Evolutionary conservation across 192 early-diverging fungal species (phyloP), one percentile per base, ranked within the genome.

Genomic region (Umbelopsis sp.): DNA sequence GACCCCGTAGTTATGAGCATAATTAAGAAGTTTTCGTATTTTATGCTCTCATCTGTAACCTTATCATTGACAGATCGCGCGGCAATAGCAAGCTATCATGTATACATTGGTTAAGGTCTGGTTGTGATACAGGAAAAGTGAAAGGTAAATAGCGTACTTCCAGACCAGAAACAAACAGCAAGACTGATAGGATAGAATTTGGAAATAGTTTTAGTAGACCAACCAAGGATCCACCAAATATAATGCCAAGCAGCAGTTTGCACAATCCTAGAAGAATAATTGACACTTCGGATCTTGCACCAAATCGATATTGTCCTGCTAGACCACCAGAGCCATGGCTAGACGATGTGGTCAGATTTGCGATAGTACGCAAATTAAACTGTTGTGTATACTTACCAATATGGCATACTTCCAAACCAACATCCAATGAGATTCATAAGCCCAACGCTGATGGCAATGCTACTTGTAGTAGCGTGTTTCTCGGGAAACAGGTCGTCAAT

Each of bases 241-340:
- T 75, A n/a, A 95, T 82, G 32, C 94, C 94, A 7, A 91, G 38
- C 0, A 91, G 45, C n/a, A 97, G 83, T 73, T 96, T 97, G 80
- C 86, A 62, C 2, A 80, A 43, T 24, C 96, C 96, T 21, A 97
- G 83, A 59, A 94, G 56, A 51, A 93, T 84, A 70, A 97, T 84
- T 41, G 91, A 91, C 32, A 92, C 83, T 66, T 90, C 92, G 0
- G 92, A 86, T 53, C 96, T 87, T 20, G 96, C 93, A 56, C 96
- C 96, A 80, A 97, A 97, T 9, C 94, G 91, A 76, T 96, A 95
- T 81, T 97, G 94, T 7, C 90, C 96, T n/a, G 94, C 93, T n/a
- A 97, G 81, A 24, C 96, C 96, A 24, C 96, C 95, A 41, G 92
- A 92, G 31, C 91, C 89, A 65, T 92, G 91, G 71, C 78, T 79